phyloP scores from a whole-genome alignment of 306 rosid genomes.

The Senna tora region DNA sequence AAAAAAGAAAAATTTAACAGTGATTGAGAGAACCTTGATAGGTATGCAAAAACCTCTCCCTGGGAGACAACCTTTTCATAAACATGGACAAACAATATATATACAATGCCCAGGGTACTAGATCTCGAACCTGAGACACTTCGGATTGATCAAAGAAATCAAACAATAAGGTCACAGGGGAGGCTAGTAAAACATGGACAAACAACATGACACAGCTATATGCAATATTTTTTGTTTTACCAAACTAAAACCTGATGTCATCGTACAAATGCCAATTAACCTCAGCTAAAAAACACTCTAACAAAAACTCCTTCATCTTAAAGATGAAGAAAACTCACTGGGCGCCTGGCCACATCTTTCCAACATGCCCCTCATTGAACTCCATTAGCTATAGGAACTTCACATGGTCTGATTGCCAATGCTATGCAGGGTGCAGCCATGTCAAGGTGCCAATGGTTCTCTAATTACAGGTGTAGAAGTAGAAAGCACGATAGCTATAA shows the following conservation, averaged over 20 bases:
- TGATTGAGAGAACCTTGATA: too few species aligned
- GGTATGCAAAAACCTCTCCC: not conserved
- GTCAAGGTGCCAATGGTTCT: slow-evolving; percentile 7
- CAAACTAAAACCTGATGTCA: slow-evolving; percentile 18
- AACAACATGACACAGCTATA: too few species aligned
- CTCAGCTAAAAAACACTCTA: slow-evolving; percentile 22
- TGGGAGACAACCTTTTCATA: slow-evolving; percentile 13
- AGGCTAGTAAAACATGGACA: too few species aligned
- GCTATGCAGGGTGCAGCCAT: slow-evolving; percentile 9
- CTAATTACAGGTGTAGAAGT: not conserved
- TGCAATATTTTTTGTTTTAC: slow-evolving; percentile 17
- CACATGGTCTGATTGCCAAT: slow-evolving; percentile 4
- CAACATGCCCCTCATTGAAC: too few species aligned
- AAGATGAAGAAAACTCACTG: slow-evolving; percentile 2
- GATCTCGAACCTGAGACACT: too few species aligned
- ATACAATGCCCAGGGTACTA: too few species aligned
- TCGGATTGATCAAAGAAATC: too few species aligned
- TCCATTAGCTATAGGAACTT: not conserved
- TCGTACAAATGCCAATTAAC: slow-evolving; percentile 21
- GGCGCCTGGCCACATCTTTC: not conserved
- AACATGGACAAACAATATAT: slow-evolving; percentile 6
- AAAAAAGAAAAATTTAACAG: not conserved
- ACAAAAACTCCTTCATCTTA: slow-evolving; percentile 16
- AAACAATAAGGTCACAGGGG: too few species aligned
- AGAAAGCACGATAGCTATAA: slow-evolving; percentile 17